Percentiles rank a stretch among this genome's conserved stretches.
Evolutionary conservation across 106 monocot genomes (phyloP).

Genomic region (Dactylorhiza incarnata): DNA sequence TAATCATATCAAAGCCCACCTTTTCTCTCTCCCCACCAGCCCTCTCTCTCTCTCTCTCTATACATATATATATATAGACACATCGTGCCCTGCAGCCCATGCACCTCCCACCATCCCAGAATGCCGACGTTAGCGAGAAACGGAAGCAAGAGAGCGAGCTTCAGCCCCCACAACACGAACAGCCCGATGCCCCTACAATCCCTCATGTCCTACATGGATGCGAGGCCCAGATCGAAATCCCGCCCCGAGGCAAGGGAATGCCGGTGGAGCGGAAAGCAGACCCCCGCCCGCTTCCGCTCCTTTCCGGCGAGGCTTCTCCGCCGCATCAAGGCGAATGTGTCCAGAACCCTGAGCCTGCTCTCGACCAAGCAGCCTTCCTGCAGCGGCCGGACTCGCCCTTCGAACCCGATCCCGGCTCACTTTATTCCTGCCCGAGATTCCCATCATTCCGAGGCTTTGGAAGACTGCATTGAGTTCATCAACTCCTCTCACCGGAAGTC

Average conservation of each 20-base stretch:
- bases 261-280: background rate
- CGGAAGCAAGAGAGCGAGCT: slow-evolving; percentile 2
- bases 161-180: background rate
- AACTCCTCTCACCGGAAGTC: slow-evolving; percentile 22
- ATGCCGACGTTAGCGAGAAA: background rate
- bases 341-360: background rate
- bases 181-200: background rate
- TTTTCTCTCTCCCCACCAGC: too few relatives aligned
- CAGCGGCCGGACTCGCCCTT: background rate
- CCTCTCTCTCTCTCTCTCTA: background rate
- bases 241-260: background rate
- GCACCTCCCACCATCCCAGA: background rate
- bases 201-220: background rate
- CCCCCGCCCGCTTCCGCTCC: background rate
- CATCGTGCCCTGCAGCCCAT: background rate
- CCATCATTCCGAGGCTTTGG: slow-evolving; percentile 23
- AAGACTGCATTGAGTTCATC: slow-evolving; percentile 39
- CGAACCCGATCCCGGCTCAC: background rate
- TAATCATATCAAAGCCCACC: too few relatives aligned
- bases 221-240: background rate
- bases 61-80: background rate
- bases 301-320: slow-evolving; percentile 8
- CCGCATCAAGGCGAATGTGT: slow-evolving; percentile 11
- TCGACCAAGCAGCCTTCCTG: background rate
- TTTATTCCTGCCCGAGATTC: slow-evolving; percentile 13